Evolutionary conservation across 2,329 filamentous ascomycete genomes (phyloP), one percentile per base, ranked within the genome.

Genomic region (Aspergillus brasiliensis): DNA sequence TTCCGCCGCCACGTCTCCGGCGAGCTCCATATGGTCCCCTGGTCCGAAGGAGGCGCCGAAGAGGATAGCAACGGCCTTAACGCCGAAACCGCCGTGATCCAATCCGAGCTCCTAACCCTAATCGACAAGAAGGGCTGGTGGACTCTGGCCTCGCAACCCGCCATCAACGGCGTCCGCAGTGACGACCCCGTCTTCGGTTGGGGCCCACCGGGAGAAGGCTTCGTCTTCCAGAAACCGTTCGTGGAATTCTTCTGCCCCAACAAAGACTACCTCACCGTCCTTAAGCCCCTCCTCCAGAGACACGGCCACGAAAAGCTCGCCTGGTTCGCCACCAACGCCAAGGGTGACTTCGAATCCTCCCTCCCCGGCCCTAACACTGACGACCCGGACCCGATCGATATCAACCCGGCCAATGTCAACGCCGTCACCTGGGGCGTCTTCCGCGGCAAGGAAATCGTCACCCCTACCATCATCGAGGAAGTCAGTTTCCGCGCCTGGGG

Each of bases 361-460:
- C 68, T 73, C 11, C 69, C 74, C 28, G 53, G 60, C 15, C 63
- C 69, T 23, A 56, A 70, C 37, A 57, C 71, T 44, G 63, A 73
- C 58, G 57, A 54, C 38, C 15, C 68, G n/a, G 66, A 75, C 52
- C 59, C 69, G 28, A 76, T 80, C 13, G 65, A 72, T 46, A 67
- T 70, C 17, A 73, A 72, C 62, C 65, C 73, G 75, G 69, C 77
- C 78, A 88, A 85, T 69, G 94, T 96, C 28, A 97, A 98, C 71
- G 92, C 94, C 0, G 95, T 99, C 2, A 99, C 95, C 0, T 98
- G 94, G 94, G 94, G 94, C 54, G 91, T 92, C 0, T 98, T 98
- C 78, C 90, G 91, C 0, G 92, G 92, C 44, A 97, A 97, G 78
- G 94, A 98, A 77, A 98, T 98, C 72, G 86, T 96, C 59, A 96